Conservation (phyloP, 2,329 filamentous ascomycete genomes). For the Orbilia blumenaviensis region DNA sequence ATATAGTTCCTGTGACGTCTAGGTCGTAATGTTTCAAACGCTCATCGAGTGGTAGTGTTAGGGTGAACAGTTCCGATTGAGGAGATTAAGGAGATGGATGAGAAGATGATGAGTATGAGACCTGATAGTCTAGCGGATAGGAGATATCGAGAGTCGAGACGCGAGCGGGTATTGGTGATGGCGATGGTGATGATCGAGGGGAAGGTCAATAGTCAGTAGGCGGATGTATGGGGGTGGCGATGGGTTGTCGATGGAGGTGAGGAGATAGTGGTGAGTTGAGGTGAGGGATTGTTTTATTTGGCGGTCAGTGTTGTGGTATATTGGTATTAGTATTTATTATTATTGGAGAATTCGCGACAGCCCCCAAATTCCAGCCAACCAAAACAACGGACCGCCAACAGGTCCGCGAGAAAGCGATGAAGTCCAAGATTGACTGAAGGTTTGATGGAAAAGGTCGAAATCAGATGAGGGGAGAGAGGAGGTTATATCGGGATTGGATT, state of each 20-base stretch:
- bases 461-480: slow-evolving; percentile 32
- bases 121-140: no score
- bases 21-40: neutral
- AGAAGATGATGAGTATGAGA: neutral
- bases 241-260: neutral
- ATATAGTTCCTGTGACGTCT: slow-evolving; percentile 17
- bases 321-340: neutral
- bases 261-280: neutral
- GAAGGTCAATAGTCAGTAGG: no score
- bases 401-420: neutral
- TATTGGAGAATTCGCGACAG: slow-evolving; percentile 1
- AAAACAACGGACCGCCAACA: neutral
- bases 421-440: neutral
- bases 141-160: neutral
- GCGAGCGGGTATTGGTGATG: neutral
- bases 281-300: neutral
- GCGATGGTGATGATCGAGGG: neutral
- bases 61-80: neutral
- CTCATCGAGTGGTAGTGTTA: slow-evolving; percentile 18
- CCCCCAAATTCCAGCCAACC: neutral
- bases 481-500: slow-evolving; percentile 3
- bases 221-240: no score
- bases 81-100: neutral
- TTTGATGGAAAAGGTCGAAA: neutral
- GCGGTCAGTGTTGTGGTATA: neutral